These are phyloP conservation scores for Eutrema japonicum DNA, from an alignment of 345 rosid genomes.

Conservation along the genomic window DNA sequence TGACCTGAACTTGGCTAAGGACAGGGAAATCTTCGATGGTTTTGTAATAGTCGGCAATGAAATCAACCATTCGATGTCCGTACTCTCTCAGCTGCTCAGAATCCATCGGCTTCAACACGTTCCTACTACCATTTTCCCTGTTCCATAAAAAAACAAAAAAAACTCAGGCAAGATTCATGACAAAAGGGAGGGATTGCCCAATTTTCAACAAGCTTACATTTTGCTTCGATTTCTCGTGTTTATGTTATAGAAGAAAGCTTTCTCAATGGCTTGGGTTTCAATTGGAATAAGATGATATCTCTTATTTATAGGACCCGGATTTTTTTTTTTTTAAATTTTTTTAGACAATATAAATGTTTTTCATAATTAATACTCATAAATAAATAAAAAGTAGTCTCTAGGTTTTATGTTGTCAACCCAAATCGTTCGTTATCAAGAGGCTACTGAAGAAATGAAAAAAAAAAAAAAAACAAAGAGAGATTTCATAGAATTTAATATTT, in stretches of 20 bases:
- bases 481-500: too few species aligned
- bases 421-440: too few species aligned
- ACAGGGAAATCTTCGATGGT: constrained; percentile 78
- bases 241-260: neutral
- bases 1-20: constrained; percentile 88
- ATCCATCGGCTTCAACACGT: constrained; percentile 62
- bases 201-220: constrained; percentile 30
- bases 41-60: constrained; percentile 90
- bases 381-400: too few species aligned
- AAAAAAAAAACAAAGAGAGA: too few species aligned
- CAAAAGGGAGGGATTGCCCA: neutral
- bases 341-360: too few species aligned
- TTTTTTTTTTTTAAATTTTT: neutral
- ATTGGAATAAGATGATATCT: neutral
- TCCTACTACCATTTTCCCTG: constrained; percentile 40
- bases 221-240: neutral
- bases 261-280: constrained; percentile 9
- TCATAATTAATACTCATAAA: too few species aligned
- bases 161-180: neutral
- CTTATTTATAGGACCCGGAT: constrained; percentile 16
- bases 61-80: constrained; percentile 88
- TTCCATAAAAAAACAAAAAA: neutral
- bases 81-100: constrained; percentile 74
- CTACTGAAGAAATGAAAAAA: too few species aligned
- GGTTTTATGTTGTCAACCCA: too few species aligned